Conservation (phyloP, 1,139 yeast genomes). For the Saccharomyces hybrid region DNA sequence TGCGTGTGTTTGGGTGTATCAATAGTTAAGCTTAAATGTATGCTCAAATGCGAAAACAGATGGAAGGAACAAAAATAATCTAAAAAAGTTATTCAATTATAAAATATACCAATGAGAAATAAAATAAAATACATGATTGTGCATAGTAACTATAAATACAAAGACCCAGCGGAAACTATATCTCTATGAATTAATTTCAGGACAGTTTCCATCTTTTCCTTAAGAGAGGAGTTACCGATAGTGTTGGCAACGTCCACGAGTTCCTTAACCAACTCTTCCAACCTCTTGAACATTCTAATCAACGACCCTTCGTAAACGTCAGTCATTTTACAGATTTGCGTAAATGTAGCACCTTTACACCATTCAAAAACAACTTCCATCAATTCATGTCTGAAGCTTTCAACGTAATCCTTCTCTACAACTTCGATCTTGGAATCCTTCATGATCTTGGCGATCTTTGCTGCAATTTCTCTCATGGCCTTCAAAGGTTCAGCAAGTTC, state of each 20-base stretch:
- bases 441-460: conserved; percentile 78
- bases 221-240: conserved; percentile 80
- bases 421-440: conserved; percentile 85
- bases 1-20: background rate
- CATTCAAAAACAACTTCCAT: conserved; percentile 97
- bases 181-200: conserved; percentile 86
- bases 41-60: background rate
- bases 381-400: conserved; percentile 79
- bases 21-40: background rate
- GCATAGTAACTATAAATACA: conserved; percentile 36
- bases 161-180: conserved; percentile 90
- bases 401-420: conserved; percentile 85
- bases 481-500: conserved; percentile 86
- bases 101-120: background rate
- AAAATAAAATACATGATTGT: background rate
- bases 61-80: background rate
- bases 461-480: conserved; percentile 81
- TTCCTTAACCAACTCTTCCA: conserved; percentile 89
- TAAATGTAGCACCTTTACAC: conserved; percentile 94
- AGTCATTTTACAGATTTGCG: conserved; percentile 96
- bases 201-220: conserved; percentile 82
- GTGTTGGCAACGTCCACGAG: conserved; percentile 85
- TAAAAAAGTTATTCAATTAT: background rate
- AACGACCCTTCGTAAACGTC: conserved; percentile 96
- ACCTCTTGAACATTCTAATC: conserved; percentile 85